phyloP scores from a whole-genome alignment of 371 early-diverging fungal species.

The Fennellomyces sp. region DNA sequence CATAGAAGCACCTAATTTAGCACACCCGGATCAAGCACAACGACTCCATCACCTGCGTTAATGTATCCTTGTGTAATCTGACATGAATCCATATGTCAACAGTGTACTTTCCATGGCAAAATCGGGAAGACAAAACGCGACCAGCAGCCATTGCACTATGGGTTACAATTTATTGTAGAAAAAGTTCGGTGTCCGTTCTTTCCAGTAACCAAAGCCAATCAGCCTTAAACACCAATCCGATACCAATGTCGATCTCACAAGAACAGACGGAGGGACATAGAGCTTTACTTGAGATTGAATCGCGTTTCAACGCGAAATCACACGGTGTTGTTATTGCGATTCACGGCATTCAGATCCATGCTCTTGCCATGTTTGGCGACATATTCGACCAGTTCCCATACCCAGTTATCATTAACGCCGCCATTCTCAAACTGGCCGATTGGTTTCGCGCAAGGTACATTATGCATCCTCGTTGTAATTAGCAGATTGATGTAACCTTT shows the following conservation, averaged over 20 bases:
- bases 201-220: no score
- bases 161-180: no score
- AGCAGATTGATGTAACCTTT: background rate
- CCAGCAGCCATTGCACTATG: no score
- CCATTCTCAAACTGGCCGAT: constrained; percentile 60
- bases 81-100: no score
- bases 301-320: constrained; percentile 44
- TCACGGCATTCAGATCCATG: constrained; percentile 53
- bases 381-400: constrained; percentile 58
- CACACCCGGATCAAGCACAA: no score
- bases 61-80: no score
- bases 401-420: constrained; percentile 60
- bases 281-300: constrained; percentile 37
- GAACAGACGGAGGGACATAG: constrained; percentile 36
- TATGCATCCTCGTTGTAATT: background rate
- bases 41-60: no score
- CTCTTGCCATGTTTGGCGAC: constrained; percentile 51
- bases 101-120: no score
- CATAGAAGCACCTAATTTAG: no score
- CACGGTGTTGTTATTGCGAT: constrained; percentile 31
- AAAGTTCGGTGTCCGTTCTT: no score
- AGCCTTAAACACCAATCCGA: no score
- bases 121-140: no score
- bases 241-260: constrained; percentile 1
- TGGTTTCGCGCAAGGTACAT: constrained; percentile 59